These are phyloP conservation scores for Clavulina sp. DNA, from an alignment of 768 basidiomycete species.

Conservation along the genomic window DNA sequence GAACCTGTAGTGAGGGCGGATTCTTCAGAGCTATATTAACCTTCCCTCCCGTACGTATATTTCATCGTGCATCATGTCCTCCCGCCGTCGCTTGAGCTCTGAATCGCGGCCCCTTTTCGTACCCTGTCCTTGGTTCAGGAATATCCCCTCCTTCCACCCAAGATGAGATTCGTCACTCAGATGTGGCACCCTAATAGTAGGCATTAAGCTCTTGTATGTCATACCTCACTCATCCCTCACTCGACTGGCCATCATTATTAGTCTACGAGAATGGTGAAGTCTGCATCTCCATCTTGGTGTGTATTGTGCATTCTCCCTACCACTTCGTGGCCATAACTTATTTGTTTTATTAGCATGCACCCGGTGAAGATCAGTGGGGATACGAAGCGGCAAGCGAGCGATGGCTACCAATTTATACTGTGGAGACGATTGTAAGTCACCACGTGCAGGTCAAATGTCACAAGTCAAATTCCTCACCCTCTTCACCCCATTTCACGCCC, in stretches of 20 bases:
- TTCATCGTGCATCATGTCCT: conserved; percentile 3
- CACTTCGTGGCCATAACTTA: not conserved
- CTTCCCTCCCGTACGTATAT: conserved; percentile 41
- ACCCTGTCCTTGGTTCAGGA: no score
- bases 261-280: conserved; percentile 88
- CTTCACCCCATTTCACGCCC: not conserved
- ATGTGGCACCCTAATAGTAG: conserved; percentile 98
- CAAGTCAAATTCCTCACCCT: not conserved
- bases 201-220: conserved; percentile 16
- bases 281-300: conserved; percentile 86
- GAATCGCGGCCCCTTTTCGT: conserved; percentile 2
- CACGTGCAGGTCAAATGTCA: not conserved
- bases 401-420: conserved; percentile 94
- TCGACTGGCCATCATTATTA: conserved; percentile 20
- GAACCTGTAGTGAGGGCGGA: conserved; percentile 77
- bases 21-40: conserved; percentile 82
- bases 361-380: conserved; percentile 88
- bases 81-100: not conserved
- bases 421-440: conserved; percentile 75
- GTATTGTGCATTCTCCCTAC: not conserved
- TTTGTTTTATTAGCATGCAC: conserved; percentile 48
- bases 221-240: not conserved
- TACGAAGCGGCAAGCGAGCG: conserved; percentile 95
- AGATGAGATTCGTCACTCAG: conserved; percentile 88
- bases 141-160: conserved; percentile 80